Evolutionary conservation across 768 basidiomycete species (phyloP).

Genomic region (Collybiopsis luxurians): DNA sequence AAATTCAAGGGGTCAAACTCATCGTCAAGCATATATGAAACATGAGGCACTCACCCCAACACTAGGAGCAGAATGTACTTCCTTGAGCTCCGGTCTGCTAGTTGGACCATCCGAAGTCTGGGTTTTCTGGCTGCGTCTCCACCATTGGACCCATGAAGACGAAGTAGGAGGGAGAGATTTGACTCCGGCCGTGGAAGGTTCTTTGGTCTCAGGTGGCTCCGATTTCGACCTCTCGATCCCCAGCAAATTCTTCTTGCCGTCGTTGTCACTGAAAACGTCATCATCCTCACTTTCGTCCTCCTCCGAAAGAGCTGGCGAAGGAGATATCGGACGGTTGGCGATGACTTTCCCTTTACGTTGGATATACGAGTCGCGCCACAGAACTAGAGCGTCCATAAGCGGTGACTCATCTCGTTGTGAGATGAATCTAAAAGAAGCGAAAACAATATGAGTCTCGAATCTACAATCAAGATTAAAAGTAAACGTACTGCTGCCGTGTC

Average conservation of each 20-base stretch:
- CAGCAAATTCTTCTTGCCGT: slow-evolving; percentile 4
- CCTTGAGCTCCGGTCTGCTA: slow-evolving; percentile 20
- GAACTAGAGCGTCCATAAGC: slow-evolving; percentile 67
- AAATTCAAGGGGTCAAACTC: background rate
- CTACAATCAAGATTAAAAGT: background rate
- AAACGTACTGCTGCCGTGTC: slow-evolving; percentile 59
- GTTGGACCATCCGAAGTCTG: slow-evolving; percentile 5
- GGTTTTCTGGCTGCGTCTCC: slow-evolving; percentile 58
- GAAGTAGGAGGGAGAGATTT: slow-evolving; percentile 44
- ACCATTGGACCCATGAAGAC: slow-evolving; percentile 83
- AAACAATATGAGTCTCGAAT: background rate
- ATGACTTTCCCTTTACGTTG: slow-evolving; percentile 15
- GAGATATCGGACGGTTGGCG: slow-evolving; percentile 34
- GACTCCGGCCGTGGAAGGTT: slow-evolving; percentile 13
- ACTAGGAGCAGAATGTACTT: slow-evolving; percentile 24
- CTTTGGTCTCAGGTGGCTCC: slow-evolving; percentile 33
- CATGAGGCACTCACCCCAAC: slow-evolving; percentile 11
- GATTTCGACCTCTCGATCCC: slow-evolving; percentile 30
- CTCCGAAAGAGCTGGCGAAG: slow-evolving; percentile 16
- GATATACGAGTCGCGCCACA: slow-evolving; percentile 59
- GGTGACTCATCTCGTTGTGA: slow-evolving; percentile 74
- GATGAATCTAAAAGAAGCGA: slow-evolving; percentile 54
- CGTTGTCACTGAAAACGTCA: slow-evolving; percentile 15
- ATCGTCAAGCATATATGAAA: background rate
- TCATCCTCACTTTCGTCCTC: slow-evolving; percentile 27